phyloP scores from a whole-genome alignment of 2,329 filamentous ascomycete genomes.

The Tolypocladium amazonense region DNA sequence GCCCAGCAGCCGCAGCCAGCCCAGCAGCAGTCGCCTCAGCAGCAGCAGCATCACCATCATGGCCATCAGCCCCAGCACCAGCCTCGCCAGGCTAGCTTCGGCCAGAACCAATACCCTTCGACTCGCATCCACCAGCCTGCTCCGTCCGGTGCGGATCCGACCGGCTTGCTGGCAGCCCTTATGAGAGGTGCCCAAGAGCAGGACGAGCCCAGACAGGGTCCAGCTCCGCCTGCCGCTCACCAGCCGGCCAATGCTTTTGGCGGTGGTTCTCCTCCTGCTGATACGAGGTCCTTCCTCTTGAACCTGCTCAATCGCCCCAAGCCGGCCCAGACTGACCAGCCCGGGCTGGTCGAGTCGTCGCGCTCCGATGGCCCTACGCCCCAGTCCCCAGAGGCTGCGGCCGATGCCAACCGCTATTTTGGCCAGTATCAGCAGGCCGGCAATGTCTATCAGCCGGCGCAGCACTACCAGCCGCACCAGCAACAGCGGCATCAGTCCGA shows the following conservation, averaged over 20 bases:
- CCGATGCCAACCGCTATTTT: slow-evolving; percentile 17
- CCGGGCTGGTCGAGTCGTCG: slow-evolving; percentile 28
- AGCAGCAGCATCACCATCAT: slow-evolving; percentile 11
- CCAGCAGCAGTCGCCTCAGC: slow-evolving; percentile 14
- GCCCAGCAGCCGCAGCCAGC: slow-evolving; percentile 21
- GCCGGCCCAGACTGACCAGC: slow-evolving; percentile 46
- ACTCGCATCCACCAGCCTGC: slow-evolving; percentile 45
- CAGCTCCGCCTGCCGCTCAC: slow-evolving; percentile 10
- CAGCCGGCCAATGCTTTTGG: slow-evolving; percentile 28
- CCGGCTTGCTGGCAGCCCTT: slow-evolving; percentile 47
- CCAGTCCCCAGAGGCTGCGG: slow-evolving; percentile 24
- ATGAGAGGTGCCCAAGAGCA: slow-evolving; percentile 46
- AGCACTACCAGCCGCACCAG: slow-evolving; percentile 14
- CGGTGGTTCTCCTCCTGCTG: slow-evolving; percentile 44
- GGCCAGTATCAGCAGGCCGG: slow-evolving; percentile 17
- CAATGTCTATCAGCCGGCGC: slow-evolving; percentile 13
- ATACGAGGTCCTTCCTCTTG: slow-evolving; percentile 78
- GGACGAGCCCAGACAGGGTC: slow-evolving; percentile 24
- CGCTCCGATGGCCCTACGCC: slow-evolving; percentile 34
- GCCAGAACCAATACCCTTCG: slow-evolving; percentile 12
- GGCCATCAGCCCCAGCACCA: slow-evolving; percentile 9
- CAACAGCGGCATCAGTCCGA: slow-evolving; percentile 8
- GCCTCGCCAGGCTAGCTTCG: slow-evolving; percentile 8
- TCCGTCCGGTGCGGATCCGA: slow-evolving; percentile 43
- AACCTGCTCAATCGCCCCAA: slow-evolving; percentile 75